Conservation (phyloP, 106 monocot genomes). For the Acorus gramineus region DNA sequence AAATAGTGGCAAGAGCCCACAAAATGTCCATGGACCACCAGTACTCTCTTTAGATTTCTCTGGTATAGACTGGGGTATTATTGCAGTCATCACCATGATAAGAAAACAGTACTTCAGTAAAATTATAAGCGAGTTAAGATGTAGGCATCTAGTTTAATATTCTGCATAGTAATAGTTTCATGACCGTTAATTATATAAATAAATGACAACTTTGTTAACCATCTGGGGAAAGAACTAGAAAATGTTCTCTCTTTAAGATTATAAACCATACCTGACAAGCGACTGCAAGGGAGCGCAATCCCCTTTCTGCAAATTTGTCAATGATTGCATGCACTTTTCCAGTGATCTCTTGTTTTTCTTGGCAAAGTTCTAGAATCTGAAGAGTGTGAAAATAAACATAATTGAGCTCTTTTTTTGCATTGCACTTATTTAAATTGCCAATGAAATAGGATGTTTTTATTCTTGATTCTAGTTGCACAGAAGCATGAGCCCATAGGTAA, state of each 20-base stretch:
- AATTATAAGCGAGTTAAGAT: not conserved
- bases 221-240: not conserved
- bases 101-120: not conserved
- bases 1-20: conserved; percentile 58
- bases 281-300: conserved; percentile 49
- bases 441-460: not conserved
- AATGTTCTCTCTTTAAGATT: not conserved
- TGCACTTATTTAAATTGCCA: not conserved
- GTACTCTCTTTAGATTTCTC: conserved; percentile 45
- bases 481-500: too few relatives aligned
- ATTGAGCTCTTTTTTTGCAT: not conserved
- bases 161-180: too few relatives aligned
- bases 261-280: conserved; percentile 43
- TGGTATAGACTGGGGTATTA: conserved; percentile 28
- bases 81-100: not conserved
- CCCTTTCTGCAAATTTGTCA: conserved; percentile 56
- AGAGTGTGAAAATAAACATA: not conserved
- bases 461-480: too few relatives aligned
- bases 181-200: not conserved
- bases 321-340: conserved; percentile 34
- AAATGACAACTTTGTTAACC: not conserved
- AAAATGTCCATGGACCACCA: conserved; percentile 58
- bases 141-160: too few relatives aligned
- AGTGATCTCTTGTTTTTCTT: conserved; percentile 33
- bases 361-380: conserved; percentile 56